Percentiles rank a stretch among this genome's conserved stretches.
Evolutionary conservation across 805 yeast genomes (phyloP).

Genomic region (Candida ascalaphidarum): DNA sequence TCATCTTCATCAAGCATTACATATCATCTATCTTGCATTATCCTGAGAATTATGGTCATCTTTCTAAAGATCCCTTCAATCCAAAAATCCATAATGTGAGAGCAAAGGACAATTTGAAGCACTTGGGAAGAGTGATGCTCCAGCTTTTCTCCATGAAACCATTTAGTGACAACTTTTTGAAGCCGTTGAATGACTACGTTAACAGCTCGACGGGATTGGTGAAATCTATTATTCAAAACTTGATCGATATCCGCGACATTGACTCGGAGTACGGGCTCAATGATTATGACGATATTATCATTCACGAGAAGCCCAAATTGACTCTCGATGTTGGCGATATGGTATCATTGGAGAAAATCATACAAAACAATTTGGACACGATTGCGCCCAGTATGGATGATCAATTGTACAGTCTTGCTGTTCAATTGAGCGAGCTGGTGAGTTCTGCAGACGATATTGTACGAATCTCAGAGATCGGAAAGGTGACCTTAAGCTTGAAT

Average conservation of each 20-base stretch:
- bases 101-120: slow-evolving; percentile 42
- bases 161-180: slow-evolving; percentile 63
- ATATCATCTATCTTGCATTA: slow-evolving; percentile 34
- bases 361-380: slow-evolving; percentile 32
- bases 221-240: slow-evolving; percentile 31
- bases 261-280: slow-evolving; percentile 55
- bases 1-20: slow-evolving; percentile 48
- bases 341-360: slow-evolving; percentile 34
- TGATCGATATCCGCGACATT: slow-evolving; percentile 48
- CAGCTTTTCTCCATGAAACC: slow-evolving; percentile 65
- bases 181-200: slow-evolving; percentile 73
- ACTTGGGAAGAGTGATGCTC: slow-evolving; percentile 48
- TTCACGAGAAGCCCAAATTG: slow-evolving; percentile 37
- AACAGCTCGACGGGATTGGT: slow-evolving; percentile 40
- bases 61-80: slow-evolving; percentile 18
- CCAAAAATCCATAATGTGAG: slow-evolving; percentile 9
- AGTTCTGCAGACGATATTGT: slow-evolving; percentile 32
- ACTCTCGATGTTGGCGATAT: slow-evolving; percentile 38
- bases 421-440: slow-evolving; percentile 31
- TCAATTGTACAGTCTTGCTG: slow-evolving; percentile 37
- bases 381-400: slow-evolving; percentile 48
- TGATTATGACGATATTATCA: slow-evolving; percentile 60
- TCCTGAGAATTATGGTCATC: slow-evolving; percentile 54
- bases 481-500: slow-evolving; percentile 49
- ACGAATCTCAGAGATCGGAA: slow-evolving; percentile 43